Evolutionary conservation across 2,329 filamentous ascomycete genomes (phyloP), one percentile per base, ranked within the genome.

Genomic region (Pseudopyricularia javanii): DNA sequence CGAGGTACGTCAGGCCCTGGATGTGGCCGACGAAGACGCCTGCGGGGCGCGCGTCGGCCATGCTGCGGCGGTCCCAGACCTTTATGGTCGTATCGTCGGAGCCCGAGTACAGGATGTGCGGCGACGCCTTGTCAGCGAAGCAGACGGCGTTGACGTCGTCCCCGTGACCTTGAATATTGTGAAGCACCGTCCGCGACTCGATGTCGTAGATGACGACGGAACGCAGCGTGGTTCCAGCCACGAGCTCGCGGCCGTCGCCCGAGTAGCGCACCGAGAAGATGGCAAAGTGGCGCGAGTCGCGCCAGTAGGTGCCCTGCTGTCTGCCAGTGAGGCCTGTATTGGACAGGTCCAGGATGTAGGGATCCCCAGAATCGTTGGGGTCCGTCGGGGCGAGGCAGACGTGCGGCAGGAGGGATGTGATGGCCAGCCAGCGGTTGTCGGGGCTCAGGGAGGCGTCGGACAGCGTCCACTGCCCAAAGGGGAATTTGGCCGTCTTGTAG

Each of bases 141-240:
- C 91, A 96, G 1, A 98, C 93, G 4, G 93, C 93, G 61, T 97
- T 98, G 53, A 97, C 91, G 64, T 98, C 90, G 59, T 94, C 82
- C 4, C 80, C 72, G 63, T 98, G 93, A 0, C 89, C 91, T 15
- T 74, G 73, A 26, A 95, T 80, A 49, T 82, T 79, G 53, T 96
- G 80, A 32, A 94, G 76, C 0, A 87, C 80, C 47, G 78, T 77
- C 17, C 85, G 81, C 0, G 83, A 83, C 66, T 97, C 91, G 53
- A 98, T 86, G 62, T 97, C 93, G 64, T 94, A 96, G 4, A 96
- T 87, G 32, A 95, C 83, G 48, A 97, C 86, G 0, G 84, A 84
- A 51, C 82, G 75, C 53, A 85, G 78, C 50, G 83, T 88, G 9
- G 91, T 95, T 17, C 93, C 93, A 0, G 91, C 91, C 1, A 97